Evolutionary conservation across 1,284 basidiomycete genomes (phyloP).

Genomic region (Mycocalia duriaeana): DNA sequence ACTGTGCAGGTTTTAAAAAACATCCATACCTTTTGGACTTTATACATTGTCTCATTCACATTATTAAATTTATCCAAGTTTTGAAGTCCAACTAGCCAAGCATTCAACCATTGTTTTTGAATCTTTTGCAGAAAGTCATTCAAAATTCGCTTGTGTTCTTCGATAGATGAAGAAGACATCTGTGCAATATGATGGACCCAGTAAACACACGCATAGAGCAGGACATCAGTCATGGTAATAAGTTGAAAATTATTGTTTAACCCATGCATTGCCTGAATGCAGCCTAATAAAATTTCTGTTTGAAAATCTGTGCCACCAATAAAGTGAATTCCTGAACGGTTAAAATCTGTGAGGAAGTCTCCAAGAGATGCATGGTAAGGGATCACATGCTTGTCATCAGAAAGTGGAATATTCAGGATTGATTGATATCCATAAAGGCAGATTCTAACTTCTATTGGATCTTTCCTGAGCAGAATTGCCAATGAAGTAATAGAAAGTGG

Average conservation of each 20-base stretch:
- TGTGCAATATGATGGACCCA: not conserved
- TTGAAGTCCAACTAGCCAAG: not conserved
- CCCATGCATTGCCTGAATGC: not conserved
- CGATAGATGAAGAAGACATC: not conserved
- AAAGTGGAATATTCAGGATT: not conserved
- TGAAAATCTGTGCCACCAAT: not conserved
- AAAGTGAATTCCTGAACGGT: not conserved
- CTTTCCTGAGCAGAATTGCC: not conserved
- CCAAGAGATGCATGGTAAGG: not conserved
- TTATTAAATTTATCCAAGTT: not conserved
- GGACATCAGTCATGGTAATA: not conserved
- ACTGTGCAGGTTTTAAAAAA: not conserved
- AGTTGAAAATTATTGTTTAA: not conserved
- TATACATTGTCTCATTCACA: not conserved
- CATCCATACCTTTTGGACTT: not conserved
- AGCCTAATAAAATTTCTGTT: not conserved
- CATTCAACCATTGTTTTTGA: not conserved
- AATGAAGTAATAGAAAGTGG: not conserved
- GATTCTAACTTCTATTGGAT: not conserved
- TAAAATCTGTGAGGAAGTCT: not conserved
- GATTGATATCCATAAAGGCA: not conserved
- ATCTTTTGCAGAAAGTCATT: not conserved
- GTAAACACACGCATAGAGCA: not conserved
- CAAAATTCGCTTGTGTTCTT: not conserved
- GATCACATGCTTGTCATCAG: not conserved